Percentiles rank a stretch among this genome's conserved stretches.
phyloP scores from a whole-genome alignment of 257 asterid species.

The Jacaranda mimosifolia region DNA sequence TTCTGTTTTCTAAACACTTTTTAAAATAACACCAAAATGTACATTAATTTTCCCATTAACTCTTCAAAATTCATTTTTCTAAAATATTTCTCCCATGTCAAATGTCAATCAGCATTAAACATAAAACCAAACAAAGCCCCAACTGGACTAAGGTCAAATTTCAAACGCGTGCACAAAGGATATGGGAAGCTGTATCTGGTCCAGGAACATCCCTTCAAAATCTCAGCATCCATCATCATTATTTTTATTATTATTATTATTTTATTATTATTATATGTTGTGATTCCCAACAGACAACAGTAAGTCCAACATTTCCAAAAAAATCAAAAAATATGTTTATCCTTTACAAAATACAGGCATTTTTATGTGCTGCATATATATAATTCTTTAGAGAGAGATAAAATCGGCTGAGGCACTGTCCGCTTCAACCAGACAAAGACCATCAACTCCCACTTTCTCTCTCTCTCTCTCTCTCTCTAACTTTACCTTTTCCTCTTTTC shows the following conservation, averaged over 20 bases:
- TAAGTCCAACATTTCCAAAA: background rate
- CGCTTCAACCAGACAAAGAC: conserved; percentile 17
- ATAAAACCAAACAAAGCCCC: background rate
- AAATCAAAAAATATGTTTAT: background rate
- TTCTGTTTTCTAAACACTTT: no score
- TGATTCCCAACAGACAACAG: background rate
- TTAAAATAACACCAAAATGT: no score
- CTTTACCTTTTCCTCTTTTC: background rate
- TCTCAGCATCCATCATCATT: background rate
- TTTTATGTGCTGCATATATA: background rate
- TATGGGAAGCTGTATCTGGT: background rate
- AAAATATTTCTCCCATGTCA: no score
- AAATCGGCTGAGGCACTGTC: background rate
- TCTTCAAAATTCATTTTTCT: no score
- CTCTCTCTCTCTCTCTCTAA: conserved; percentile 27
- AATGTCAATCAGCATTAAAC: no score
- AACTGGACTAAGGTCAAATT: background rate
- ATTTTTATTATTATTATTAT: background rate
- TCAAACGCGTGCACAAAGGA: background rate
- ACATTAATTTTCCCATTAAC: no score
- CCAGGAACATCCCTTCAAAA: background rate
- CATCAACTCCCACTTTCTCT: conserved; percentile 10
- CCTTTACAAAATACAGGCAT: background rate
- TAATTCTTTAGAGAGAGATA: background rate
- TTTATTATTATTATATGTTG: background rate